Evolutionary conservation across 768 basidiomycete species (phyloP).

Genomic region (Suillus sp.): DNA sequence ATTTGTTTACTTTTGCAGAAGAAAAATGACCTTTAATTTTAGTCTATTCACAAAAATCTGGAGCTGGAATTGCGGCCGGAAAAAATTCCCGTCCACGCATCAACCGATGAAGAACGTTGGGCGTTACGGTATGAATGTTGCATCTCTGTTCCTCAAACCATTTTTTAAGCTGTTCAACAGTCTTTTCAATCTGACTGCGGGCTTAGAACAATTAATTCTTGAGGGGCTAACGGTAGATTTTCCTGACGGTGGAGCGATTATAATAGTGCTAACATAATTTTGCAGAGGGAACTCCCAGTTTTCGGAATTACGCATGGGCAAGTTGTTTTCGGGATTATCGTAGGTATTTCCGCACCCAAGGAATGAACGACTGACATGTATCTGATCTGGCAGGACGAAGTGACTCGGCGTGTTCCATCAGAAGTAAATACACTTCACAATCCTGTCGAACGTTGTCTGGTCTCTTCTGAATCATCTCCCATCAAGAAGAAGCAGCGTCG

Average conservation of each 20-base stretch:
- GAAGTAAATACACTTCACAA: conserved; percentile 7
- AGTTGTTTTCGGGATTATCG: conserved; percentile 75
- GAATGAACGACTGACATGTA: background rate
- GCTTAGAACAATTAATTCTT: conserved; percentile 53
- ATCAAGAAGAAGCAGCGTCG: conserved; percentile 31
- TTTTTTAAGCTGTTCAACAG: conserved; percentile 39
- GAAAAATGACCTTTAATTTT: background rate
- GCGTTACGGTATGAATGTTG: conserved; percentile 58
- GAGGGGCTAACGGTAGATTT: conserved; percentile 54
- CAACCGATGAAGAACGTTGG: conserved; percentile 73
- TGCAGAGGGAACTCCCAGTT: conserved; percentile 81
- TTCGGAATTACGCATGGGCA: conserved; percentile 71
- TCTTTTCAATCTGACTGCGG: conserved; percentile 70
- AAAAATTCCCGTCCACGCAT: conserved; percentile 51
- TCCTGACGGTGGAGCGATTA: background rate
- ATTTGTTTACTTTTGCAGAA: background rate
- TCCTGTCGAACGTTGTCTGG: conserved; percentile 19
- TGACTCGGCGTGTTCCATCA: conserved; percentile 26
- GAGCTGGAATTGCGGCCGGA: conserved; percentile 71
- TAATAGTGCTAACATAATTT: background rate
- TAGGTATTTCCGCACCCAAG: conserved; percentile 31
- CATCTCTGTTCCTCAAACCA: background rate
- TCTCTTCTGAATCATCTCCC: conserved; percentile 26
- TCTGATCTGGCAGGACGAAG: conserved; percentile 54
- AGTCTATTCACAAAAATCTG: conserved; percentile 77